phyloP scores from a whole-genome alignment of 768 basidiomycete genomes.

The Myochromella boudieri region DNA sequence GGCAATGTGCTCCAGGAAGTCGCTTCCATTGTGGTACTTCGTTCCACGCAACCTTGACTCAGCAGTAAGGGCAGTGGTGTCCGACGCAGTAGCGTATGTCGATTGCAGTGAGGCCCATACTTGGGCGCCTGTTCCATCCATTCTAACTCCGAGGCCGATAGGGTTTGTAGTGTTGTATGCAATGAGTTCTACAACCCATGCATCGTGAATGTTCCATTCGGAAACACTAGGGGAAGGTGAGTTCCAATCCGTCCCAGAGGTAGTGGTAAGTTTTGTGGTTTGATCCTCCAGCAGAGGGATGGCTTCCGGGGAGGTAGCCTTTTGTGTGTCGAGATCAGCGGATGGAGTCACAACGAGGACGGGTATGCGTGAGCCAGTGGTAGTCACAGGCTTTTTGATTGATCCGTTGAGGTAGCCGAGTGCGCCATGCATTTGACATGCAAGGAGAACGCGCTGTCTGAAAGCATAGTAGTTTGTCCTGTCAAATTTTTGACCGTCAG shows the following conservation, averaged over 20 bases:
- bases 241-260: not conserved
- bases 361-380: not conserved
- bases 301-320: no score
- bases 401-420: not conserved
- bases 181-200: conserved; percentile 3
- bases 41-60: conserved; percentile 9
- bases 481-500: not conserved
- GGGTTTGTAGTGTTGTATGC: conserved; percentile 17
- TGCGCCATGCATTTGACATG: not conserved
- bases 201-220: conserved; percentile 4
- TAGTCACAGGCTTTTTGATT: not conserved
- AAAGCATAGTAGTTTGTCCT: no score
- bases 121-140: conserved; percentile 14
- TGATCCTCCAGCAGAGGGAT: no score
- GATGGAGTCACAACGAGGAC: not conserved
- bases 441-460: not conserved
- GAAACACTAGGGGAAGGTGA: not conserved
- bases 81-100: conserved; percentile 5
- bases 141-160: conserved; percentile 16
- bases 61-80: conserved; percentile 13
- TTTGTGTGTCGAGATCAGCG: no score
- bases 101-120: conserved; percentile 17
- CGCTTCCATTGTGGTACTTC: conserved; percentile 10
- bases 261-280: no score
- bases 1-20: conserved; percentile 16